Conservation (phyloP, 2,329 filamentous ascomycete genomes). For the Akanthomyces dipterigenus region DNA sequence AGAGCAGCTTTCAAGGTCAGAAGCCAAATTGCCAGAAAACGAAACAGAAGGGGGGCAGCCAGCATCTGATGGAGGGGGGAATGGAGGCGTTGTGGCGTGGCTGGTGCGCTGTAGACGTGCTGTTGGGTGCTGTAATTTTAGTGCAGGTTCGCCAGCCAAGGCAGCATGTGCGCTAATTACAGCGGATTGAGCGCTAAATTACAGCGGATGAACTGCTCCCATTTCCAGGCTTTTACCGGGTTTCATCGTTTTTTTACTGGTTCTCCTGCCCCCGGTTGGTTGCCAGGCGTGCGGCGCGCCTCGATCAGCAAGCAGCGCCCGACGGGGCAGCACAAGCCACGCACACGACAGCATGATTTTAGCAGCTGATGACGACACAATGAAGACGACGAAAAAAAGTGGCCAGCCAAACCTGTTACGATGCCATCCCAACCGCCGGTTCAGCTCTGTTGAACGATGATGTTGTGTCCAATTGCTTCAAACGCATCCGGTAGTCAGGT, state of each 20-base stretch:
- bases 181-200: background rate
- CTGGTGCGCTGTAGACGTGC: background rate
- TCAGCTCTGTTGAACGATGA: background rate
- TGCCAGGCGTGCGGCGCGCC: background rate
- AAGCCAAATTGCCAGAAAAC: slow-evolving; percentile 6
- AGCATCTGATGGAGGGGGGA: background rate
- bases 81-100: background rate
- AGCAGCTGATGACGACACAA: slow-evolving; percentile 9
- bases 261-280: background rate
- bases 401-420: background rate
- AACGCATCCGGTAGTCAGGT: no score
- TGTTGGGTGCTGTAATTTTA: background rate
- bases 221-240: background rate
- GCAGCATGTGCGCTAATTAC: background rate
- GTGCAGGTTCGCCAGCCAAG: background rate
- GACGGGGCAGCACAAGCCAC: background rate
- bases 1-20: slow-evolving; percentile 6
- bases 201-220: background rate
- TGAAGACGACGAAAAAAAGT: background rate
- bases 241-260: background rate
- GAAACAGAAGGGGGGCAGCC: slow-evolving; percentile 1
- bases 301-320: background rate
- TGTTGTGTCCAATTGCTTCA: background rate
- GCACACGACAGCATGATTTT: background rate
- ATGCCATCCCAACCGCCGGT: background rate